phyloP scores from a whole-genome alignment of 2,329 filamentous ascomycete species.

The Botrytis byssoidea region DNA sequence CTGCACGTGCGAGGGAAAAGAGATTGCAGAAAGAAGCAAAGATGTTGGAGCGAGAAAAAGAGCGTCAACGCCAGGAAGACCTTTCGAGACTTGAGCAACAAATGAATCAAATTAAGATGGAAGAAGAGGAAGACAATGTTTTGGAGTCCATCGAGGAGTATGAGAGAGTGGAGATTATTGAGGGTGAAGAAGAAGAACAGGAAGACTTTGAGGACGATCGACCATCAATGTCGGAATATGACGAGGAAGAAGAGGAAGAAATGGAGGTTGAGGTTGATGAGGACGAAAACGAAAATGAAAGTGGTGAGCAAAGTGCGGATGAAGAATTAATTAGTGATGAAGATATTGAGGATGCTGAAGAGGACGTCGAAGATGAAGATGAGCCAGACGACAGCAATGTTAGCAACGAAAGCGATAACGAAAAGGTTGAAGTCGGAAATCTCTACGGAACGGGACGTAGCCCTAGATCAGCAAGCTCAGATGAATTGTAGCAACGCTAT shows the following conservation, averaged over 20 bases:
- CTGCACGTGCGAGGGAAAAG: not conserved
- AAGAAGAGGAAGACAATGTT: constrained; percentile 7
- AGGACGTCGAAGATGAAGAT: not conserved
- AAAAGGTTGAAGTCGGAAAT: not conserved
- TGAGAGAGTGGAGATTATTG: not conserved
- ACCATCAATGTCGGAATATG: constrained; percentile 2
- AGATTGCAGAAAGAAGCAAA: constrained; percentile 11
- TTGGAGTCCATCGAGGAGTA: constrained; percentile 16
- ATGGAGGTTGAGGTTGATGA: not conserved
- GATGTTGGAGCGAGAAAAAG: constrained; percentile 7
- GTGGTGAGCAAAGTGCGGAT: not conserved
- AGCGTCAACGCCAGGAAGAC: constrained; percentile 2
- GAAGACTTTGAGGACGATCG: constrained; percentile 17
- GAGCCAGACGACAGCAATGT: not conserved
- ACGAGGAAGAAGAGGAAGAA: constrained; percentile 11
- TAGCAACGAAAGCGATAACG: not conserved
- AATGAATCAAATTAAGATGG: constrained; percentile 4
- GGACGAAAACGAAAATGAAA: not conserved
- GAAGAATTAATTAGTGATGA: not conserved
- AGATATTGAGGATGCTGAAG: not conserved
- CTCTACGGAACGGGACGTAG: not conserved
- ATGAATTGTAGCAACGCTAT: constrained; percentile 11
- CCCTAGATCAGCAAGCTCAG: not conserved
- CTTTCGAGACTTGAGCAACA: constrained; percentile 9
- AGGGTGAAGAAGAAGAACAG: constrained; percentile 7